A percentile compares a stretch with the other conserved stretches of the same genome.
Evolutionary conservation across 805 yeast genomes (phyloP).

Genomic region (Debaryomyces hansenii): DNA sequence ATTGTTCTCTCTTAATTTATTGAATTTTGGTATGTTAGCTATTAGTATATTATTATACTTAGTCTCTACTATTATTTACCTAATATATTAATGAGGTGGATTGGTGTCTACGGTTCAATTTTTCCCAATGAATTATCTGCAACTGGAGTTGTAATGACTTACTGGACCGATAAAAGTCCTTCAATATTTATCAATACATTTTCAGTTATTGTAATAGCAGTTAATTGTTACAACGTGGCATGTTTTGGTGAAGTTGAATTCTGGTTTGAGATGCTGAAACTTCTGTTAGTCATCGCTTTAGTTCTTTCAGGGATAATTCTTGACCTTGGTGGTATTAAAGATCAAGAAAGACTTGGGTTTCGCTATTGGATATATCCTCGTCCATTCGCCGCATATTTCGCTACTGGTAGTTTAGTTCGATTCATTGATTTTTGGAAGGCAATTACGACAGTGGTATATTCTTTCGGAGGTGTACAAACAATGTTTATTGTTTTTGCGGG

Average conservation of each 20-base stretch:
- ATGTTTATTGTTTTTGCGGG: constrained; percentile 3
- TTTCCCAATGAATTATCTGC: constrained; percentile 24
- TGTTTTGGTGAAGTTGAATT: constrained; percentile 24
- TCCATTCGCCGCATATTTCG: constrained; percentile 11
- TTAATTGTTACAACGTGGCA: constrained; percentile 17
- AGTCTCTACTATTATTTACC: too few relatives aligned
- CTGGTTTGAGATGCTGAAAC: constrained; percentile 18
- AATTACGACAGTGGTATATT: constrained; percentile 54
- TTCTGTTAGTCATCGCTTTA: constrained; percentile 17
- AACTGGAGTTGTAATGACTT: constrained; percentile 18
- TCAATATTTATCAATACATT: constrained; percentile 44
- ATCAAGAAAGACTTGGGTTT: constrained; percentile 21
- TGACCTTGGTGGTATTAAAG: constrained; percentile 21
- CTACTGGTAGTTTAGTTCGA: constrained; percentile 51
- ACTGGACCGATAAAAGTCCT: constrained; percentile 32
- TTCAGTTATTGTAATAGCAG: constrained; percentile 16
- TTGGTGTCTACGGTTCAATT: constrained; percentile 30
- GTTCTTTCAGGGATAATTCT: constrained; percentile 19
- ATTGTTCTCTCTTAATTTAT: too few relatives aligned
- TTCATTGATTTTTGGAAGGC: constrained; percentile 61
- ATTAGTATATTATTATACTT: too few relatives aligned
- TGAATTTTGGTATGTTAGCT: too few relatives aligned
- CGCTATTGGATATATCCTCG: constrained; percentile 21
- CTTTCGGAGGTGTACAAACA: constrained; percentile 26
- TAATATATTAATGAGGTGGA: constrained; percentile 50